Evolutionary conservation across 371 early-diverging fungal species (phyloP), one percentile per base, ranked within the genome.

Genomic region (Rhizomucor miehei): DNA sequence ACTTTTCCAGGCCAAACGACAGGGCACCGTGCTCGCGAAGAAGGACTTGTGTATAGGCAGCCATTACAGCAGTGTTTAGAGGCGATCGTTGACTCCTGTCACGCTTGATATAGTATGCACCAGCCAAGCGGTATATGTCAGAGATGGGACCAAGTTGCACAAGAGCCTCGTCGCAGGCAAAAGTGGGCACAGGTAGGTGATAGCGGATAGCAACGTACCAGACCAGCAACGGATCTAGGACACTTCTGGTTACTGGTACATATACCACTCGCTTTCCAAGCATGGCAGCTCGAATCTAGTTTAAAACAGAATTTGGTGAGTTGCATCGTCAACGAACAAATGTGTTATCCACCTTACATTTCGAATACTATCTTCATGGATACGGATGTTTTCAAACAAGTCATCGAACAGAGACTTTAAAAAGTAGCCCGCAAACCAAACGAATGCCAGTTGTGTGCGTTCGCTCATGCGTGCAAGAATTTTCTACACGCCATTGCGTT

Each of bases 181-280:
- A 52, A 8, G 79, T 68, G 8, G 79, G 79, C 11, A 78, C 79
- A 37, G 79, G 79, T 13, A 78, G 43, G 2, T 70, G 66, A 43
- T 73, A 78, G 12, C 75, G 73, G 24, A 78, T 69, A 2, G 75
- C 65, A 48, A 78, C 64, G 37, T 73, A 78, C 79, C 79, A 78
- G 4, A 78, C 66, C 34, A 78, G 20, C 5, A 78, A 57, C 0
- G 69, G 69, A 54, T 78, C 79, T 21, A 78, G 23, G 3, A 73
- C 23, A 48, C 70, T 68, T 43, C 73, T 75, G 1, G 71, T 57
- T 0, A 73, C 69, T 9, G 79, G 79, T 0, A 78, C 73, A 54
- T 73, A 78, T 0, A 78, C 75, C 1, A 78, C 73, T 3, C 73
- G 56, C 44, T 72, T 78, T 1, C 78, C 78, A 49, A 69, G 57